phyloP scores from a whole-genome alignment of 306 rosid genomes.

The Prunus campanulata region DNA sequence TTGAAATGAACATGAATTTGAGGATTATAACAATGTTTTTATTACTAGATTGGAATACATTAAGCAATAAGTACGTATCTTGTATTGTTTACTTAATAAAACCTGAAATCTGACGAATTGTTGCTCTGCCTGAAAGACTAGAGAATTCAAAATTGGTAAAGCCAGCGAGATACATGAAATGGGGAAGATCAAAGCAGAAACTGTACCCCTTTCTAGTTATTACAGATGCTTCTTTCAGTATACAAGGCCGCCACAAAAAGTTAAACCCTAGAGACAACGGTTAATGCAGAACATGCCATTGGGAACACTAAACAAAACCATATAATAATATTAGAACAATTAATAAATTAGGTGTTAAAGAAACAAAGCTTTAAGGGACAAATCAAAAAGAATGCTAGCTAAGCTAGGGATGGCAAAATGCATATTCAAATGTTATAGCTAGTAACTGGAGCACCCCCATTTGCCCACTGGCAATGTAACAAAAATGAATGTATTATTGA shows the following conservation, averaged over 20 bases:
- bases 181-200: slow-evolving; percentile 25
- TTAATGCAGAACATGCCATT: slow-evolving; percentile 23
- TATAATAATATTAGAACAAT: not conserved
- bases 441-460: slow-evolving; percentile 14
- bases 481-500: slow-evolving; percentile 7
- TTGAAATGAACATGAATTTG: not conserved
- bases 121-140: not conserved
- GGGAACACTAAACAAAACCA: slow-evolving; percentile 25
- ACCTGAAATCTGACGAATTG: not conserved
- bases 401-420: slow-evolving; percentile 13
- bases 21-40: too few species aligned
- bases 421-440: not conserved
- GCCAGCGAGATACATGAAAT: slow-evolving; percentile 3
- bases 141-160: slow-evolving; percentile 10
- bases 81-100: not conserved
- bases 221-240: slow-evolving; percentile 24
- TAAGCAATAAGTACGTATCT: too few species aligned
- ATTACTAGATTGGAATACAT: too few species aligned
- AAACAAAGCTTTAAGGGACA: not conserved
- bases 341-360: not conserved
- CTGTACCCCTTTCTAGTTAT: not conserved
- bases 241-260: slow-evolving; percentile 41
- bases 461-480: slow-evolving; percentile 25
- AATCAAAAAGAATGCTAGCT: slow-evolving; percentile 5
- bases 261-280: slow-evolving; percentile 28